phyloP scores from a whole-genome alignment of 139 green algal genomes.

The Chlamydomonas eustigma region DNA sequence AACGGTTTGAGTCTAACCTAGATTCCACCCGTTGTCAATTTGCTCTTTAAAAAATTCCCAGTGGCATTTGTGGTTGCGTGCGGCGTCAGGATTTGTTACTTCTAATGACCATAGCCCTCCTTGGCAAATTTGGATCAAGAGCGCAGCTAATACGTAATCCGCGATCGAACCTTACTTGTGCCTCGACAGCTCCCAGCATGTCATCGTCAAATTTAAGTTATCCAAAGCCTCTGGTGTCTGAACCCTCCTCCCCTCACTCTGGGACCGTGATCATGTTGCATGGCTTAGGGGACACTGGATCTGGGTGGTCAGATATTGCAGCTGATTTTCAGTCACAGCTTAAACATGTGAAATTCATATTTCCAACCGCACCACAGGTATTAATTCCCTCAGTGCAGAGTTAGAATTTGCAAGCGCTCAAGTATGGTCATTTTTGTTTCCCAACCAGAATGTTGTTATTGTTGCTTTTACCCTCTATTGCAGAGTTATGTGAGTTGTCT shows the following conservation, averaged over 20 bases:
- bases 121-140: no score
- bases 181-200: not conserved
- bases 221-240: slow-evolving; percentile 2
- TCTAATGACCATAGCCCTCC: no score
- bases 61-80: no score
- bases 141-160: no score
- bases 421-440: no score
- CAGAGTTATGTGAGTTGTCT: no score
- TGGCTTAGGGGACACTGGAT: slow-evolving; percentile 38
- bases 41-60: no score
- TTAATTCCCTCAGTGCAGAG: not conserved
- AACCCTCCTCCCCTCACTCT: not conserved
- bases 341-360: slow-evolving; percentile 34
- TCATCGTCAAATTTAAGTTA: not conserved
- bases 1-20: no score
- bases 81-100: no score
- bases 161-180: not conserved
- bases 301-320: slow-evolving; percentile 32
- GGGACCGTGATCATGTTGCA: slow-evolving; percentile 26
- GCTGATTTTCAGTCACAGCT: slow-evolving; percentile 20
- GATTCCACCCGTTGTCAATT: no score
- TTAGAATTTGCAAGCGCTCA: not conserved
- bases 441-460: no score
- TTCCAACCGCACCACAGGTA: slow-evolving; percentile 32
- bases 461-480: no score